These are phyloP conservation scores for Pythium biforme DNA, from an alignment of 352 stramenopile genomes.

Conservation along the genomic window DNA sequence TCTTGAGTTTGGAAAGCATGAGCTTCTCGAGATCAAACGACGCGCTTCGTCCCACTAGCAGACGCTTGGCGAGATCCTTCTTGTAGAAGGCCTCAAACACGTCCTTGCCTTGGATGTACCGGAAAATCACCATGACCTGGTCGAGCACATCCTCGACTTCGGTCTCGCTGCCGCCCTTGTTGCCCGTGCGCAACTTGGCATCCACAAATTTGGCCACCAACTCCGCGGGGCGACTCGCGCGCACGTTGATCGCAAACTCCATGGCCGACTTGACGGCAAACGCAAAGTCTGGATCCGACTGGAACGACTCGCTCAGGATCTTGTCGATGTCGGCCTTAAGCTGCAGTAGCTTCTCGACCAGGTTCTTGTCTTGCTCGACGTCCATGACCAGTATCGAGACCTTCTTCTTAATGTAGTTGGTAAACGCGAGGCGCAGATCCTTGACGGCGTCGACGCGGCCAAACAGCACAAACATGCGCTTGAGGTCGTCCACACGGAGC, in stretches of 20 bases:
- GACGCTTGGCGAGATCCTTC: slow-evolving; percentile 95
- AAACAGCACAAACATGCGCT: slow-evolving; percentile 86
- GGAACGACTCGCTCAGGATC: slow-evolving; percentile 74
- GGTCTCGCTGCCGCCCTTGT: slow-evolving; percentile 81
- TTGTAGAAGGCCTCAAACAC: slow-evolving; percentile 99
- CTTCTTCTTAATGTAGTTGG: slow-evolving; percentile 75
- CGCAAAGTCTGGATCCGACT: slow-evolving; percentile 69
- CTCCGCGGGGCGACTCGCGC: slow-evolving; percentile 82
- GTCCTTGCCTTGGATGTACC: slow-evolving; percentile 96
- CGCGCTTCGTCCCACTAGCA: slow-evolving; percentile 90
- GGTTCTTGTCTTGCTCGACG: slow-evolving; percentile 81
- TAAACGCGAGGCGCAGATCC: slow-evolving; percentile 65
- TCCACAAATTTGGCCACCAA: slow-evolving; percentile 93
- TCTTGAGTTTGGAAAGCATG: slow-evolving; percentile 98
- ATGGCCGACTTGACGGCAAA: slow-evolving; percentile 86
- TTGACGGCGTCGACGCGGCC: slow-evolving; percentile 66
- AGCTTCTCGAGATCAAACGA: slow-evolving; percentile 95
- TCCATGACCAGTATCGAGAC: slow-evolving; percentile 76
- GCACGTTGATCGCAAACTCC: slow-evolving; percentile 89
- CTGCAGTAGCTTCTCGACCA: slow-evolving; percentile 89
- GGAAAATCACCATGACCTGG: slow-evolving; percentile 95
- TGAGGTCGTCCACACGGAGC: slow-evolving; percentile 77
- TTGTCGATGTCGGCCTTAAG: slow-evolving; percentile 84
- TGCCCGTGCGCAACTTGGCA: slow-evolving; percentile 80
- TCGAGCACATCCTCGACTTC: slow-evolving; percentile 89